Base-by-base conservation (phyloP, 805 yeast species). In the Saturnispora besseyi region DNA sequence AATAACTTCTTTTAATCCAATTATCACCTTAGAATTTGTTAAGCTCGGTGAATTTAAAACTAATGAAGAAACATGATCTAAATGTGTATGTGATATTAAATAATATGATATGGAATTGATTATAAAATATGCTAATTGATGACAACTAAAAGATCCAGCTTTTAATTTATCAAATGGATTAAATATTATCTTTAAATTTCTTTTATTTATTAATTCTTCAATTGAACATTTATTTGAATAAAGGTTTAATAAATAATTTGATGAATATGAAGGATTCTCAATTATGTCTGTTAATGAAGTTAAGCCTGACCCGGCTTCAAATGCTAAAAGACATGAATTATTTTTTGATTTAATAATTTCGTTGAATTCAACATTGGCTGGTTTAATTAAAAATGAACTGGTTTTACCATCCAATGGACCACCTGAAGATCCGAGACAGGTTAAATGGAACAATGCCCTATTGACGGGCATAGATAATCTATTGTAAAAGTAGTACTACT, bases 231-330 rank as follows among this genome's bases (percentile, higher is more conserved):
- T 36, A 6, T 49, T 10, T 26, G 49, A 47, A 41, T 62, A 60
- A 11, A 61, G 38, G 10, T 54, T 42, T 8, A 57, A 15, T 26
- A 59, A 32, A 38, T 45, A 57, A 12, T 18, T 36, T 7, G 45
- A 33, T 13, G 44, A 31, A n/a, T 31, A 26, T 2, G 34, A 15
- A 29, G 34, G 36, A 4, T 29, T 48, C 15, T 48, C 28, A 2
- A 64, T 29, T 5, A 62, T 52, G 11, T 78, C 79, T 1, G 76
- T 60, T 7, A 88, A 62, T 41, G 75, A 75, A 2, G 79, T 67
- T 18, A 84, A 55, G 1, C 95, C 90, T 2, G 84, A 70, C 1
- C 97, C 97, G 1, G 87, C 95, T 60, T 89, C 97, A 10, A 89
- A 64, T 43, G 83, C 77, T 2, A 87, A 52, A 7, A 84, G 57